Evolutionary conservation across 495 filamentous ascomycete species (phyloP).

Genomic region (Penicillium coprophilum): DNA sequence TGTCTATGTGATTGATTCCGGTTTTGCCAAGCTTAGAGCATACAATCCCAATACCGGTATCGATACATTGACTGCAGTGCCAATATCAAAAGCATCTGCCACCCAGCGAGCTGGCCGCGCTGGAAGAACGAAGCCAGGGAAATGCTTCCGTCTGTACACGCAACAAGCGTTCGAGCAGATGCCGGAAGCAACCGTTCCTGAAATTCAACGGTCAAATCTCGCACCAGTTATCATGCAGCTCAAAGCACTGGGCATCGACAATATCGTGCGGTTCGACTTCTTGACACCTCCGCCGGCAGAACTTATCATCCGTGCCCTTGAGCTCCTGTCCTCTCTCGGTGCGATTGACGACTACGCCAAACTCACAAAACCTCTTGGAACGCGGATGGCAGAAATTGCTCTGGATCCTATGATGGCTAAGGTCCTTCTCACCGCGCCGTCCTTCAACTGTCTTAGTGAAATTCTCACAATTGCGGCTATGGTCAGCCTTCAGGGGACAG

Average conservation of each 20-base stretch:
- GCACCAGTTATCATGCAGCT: conserved; percentile 89
- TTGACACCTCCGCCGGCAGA: conserved; percentile 85
- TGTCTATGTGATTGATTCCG: conserved; percentile 88
- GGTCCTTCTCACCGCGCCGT: conserved; percentile 73
- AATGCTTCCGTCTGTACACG: conserved; percentile 93
- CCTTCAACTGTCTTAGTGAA: conserved; percentile 78
- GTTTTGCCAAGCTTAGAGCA: conserved; percentile 87
- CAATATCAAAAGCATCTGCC: conserved; percentile 89
- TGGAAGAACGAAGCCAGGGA: conserved; percentile 87
- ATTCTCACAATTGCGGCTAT: conserved; percentile 92
- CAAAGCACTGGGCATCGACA: conserved; percentile 95
- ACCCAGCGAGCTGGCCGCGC: conserved; percentile 90
- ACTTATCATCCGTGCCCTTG: conserved; percentile 81
- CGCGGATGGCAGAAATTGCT: conserved; percentile 91
- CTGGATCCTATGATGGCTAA: conserved; percentile 97
- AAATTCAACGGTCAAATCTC: conserved; percentile 92
- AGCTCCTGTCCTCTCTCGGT: conserved; percentile 85
- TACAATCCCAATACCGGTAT: conserved; percentile 89
- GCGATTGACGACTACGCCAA: conserved; percentile 89
- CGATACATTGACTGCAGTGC: conserved; percentile 81
- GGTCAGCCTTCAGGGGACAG: conserved; percentile 77
- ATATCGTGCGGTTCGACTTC: conserved; percentile 88
- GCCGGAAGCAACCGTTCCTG: conserved; percentile 75
- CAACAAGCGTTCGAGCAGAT: conserved; percentile 69
- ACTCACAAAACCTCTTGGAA: conserved; percentile 82